Evolutionary conservation across 2,329 filamentous ascomycete species (phyloP).

Genomic region (Fusarium tuaranense): DNA sequence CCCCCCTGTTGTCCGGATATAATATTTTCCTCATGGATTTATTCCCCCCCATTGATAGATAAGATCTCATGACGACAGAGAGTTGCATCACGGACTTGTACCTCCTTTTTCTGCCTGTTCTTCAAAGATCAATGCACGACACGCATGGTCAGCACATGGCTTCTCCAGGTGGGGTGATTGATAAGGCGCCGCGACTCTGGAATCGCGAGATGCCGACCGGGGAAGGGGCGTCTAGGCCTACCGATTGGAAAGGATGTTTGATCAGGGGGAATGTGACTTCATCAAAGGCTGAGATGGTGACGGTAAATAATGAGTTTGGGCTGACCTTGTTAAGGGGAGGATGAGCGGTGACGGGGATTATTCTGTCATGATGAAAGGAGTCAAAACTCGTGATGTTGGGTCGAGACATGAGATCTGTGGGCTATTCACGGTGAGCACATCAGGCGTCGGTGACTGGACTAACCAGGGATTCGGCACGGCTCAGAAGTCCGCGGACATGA

Average conservation of each 20-base stretch:
- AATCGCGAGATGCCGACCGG: slow-evolving; percentile 18
- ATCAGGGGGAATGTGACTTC: background rate
- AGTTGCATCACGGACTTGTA: background rate
- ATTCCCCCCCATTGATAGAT: background rate
- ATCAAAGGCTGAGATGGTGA: background rate
- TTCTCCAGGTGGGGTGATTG: slow-evolving; percentile 30
- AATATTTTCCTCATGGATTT: background rate
- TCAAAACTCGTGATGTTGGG: slow-evolving; percentile 2
- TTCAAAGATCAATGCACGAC: background rate
- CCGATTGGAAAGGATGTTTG: background rate
- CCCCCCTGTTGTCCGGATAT: background rate
- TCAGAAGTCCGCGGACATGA: background rate
- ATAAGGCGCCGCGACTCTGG: slow-evolving; percentile 16
- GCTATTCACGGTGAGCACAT: background rate
- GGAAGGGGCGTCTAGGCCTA: background rate
- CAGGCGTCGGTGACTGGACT: background rate
- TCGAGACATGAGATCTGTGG: background rate
- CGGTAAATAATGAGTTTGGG: background rate
- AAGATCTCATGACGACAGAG: background rate
- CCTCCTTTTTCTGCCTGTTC: background rate
- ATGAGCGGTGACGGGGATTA: background rate
- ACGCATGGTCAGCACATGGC: slow-evolving; percentile 2
- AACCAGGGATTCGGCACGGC: background rate
- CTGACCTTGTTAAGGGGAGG: background rate
- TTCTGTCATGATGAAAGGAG: background rate